Evolutionary conservation across 2,329 filamentous ascomycete species (phyloP), one percentile per base, ranked within the genome.

Genomic region (Colletotrichum gigasporum): DNA sequence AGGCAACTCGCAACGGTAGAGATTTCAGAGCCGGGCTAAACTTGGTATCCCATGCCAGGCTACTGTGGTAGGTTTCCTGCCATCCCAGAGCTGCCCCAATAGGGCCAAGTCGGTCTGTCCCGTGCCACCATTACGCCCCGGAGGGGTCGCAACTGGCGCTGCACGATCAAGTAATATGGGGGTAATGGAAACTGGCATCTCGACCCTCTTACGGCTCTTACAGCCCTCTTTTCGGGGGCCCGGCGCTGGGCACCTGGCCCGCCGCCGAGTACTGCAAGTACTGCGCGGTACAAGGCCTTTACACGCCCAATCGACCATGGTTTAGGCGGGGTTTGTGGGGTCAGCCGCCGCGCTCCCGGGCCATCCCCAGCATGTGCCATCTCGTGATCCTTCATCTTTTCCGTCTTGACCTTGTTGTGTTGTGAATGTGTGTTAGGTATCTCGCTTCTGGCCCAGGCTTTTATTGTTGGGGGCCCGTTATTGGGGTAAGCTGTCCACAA

Each of bases 81-180:
- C 44, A 58, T 28, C 26, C 34, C 45, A 50, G 35, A 50, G 30
- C 30, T 26, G 24, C 34, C 51, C 48, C 48, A 64, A 63, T 52
- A 22, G 44, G 51, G 45, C 63, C 63, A 65, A 57, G 59, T 63
- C 58, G 58, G 63, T 39, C 58, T 56, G 63, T 68, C 66, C 64
- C 66, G 66, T 68, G 65, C 42, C 47, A 60, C 20, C 42, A n/a
- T 16, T 18, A n/a, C n/a, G n/a, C n/a, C n/a, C n/a, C n/a, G n/a
- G n/a, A n/a, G 52, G 18, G 28, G 20, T 45, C 52, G 52, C 28
- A 45, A 45, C 35, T 35, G 28, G 30, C 24, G 50, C 61, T 62
- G 67, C 65, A 67, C 62, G 55, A 67, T 67, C 62, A 67, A 67
- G 67, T 67, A 68, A 68, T 66, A 48, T 66, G 67, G 65, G 67